Evolutionary conservation across 2,329 filamentous ascomycete genomes (phyloP), one percentile per base, ranked within the genome.

Genomic region (Cercospora sp.): DNA sequence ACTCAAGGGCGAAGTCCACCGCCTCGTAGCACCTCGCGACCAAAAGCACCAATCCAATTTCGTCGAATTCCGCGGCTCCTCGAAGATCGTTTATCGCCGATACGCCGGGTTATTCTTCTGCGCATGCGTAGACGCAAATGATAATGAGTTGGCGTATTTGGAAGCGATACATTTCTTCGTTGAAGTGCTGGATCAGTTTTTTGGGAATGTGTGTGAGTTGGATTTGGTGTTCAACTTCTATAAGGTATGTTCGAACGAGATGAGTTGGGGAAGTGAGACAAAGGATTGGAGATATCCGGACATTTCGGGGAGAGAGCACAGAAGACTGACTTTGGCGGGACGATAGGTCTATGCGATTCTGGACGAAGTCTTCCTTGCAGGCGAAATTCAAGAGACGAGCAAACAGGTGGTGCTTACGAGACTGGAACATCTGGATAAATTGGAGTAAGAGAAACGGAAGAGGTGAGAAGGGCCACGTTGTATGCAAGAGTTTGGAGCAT

Each of bases 31-130:
- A 0, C 95, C 95, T 6, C 92, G 95, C 78, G 95, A 99, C 82
- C 95, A 99, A 80, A 99, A 99, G 80, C 97, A 99, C 85, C 95
- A 99, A 81, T 97, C 93, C 83, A 99, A 99, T 84, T 99, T 99
- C 78, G 95, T 99, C 86, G 95, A 99, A 76, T 90, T 90, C 84
- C 91, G 92, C 73, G 92, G 93, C 82, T 93, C 81, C 74, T 81
- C 94, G 79, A 98, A 97, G 84, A 91, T 99, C 76, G 93, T 99
- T 64, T 99, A 99, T 84, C 91, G 96, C 55, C 91, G 95, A 71
- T 99, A 99, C 82, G 95, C 95, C 0, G 95, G 95, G 0, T 89
- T 99, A 68, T 99, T 99, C 88, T 99, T 99, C 85, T 99, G 95
- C 85, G 96, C 94, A 64, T 98, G 95, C 82, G 95, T 99, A 79